Conservation (phyloP, 345 rosid genomes). For the Zanthoxylum bungeanum region DNA sequence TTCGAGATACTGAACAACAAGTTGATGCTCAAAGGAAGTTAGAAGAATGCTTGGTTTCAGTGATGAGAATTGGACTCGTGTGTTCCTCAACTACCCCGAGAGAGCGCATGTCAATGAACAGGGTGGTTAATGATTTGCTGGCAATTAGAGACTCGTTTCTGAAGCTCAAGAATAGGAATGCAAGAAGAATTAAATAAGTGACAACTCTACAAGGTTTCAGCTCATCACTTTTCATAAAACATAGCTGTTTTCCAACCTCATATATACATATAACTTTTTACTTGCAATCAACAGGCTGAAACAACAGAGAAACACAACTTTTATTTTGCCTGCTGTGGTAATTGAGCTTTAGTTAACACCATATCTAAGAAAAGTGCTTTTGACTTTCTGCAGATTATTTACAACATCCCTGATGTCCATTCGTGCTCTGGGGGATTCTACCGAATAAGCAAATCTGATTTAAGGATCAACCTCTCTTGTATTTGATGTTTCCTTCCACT, state of each 20-base stretch:
- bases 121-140: slow-evolving; percentile 16
- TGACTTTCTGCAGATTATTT: no score
- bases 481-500: background rate
- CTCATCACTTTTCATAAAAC: background rate
- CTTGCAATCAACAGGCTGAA: no score
- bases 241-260: background rate
- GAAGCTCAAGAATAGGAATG: background rate
- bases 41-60: no score
- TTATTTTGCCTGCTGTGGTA: no score
- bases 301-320: no score
- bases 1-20: no score
- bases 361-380: background rate
- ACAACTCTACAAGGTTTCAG: background rate
- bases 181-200: background rate
- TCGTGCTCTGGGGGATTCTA: background rate
- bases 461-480: slow-evolving; percentile 13
- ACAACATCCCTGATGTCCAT: background rate
- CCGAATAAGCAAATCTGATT: slow-evolving; percentile 18
- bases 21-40: no score
- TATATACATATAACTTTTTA: no score
- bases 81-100: slow-evolving; percentile 17
- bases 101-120: slow-evolving; percentile 13
- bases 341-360: background rate
- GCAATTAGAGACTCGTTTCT: slow-evolving; percentile 19
- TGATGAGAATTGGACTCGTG: slow-evolving; percentile 20